Conservation (phyloP, 1,139 yeast species). For the Suhomyces bribrorum region DNA sequence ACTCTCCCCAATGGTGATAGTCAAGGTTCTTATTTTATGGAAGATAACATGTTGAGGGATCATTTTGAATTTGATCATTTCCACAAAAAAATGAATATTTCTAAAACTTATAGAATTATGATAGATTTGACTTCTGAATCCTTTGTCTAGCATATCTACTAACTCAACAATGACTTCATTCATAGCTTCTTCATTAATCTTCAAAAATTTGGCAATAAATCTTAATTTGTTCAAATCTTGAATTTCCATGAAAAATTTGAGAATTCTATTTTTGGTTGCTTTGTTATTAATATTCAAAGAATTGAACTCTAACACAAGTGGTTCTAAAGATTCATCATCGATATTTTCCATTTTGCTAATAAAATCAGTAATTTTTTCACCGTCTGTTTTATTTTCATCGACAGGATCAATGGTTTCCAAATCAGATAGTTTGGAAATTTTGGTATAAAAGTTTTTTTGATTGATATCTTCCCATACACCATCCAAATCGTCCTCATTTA, state of each 20-base stretch:
- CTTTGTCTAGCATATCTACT: constrained; percentile 55
- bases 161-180: constrained; percentile 59
- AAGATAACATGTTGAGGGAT: constrained; percentile 72
- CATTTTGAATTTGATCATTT: constrained; percentile 73
- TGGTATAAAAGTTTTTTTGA: constrained; percentile 59
- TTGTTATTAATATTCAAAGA: constrained; percentile 58
- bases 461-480: constrained; percentile 70
- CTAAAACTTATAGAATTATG: constrained; percentile 53
- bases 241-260: constrained; percentile 55
- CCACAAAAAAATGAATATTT: constrained; percentile 66
- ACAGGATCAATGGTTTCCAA: constrained; percentile 9
- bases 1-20: constrained; percentile 50
- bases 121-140: constrained; percentile 60
- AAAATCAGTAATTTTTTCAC: constrained; percentile 49
- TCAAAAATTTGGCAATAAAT: constrained; percentile 67
- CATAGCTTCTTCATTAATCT: constrained; percentile 52
- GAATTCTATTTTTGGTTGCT: constrained; percentile 66
- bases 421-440: constrained; percentile 30
- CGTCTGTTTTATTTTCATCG: constrained; percentile 25
- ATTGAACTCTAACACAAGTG: constrained; percentile 59
- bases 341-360: constrained; percentile 47
- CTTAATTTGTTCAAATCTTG: constrained; percentile 46
- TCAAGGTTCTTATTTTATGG: constrained; percentile 64
- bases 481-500: constrained; percentile 33
- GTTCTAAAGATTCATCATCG: constrained; percentile 53